Evolutionary conservation across 805 yeast species (phyloP), one percentile per base, ranked within the genome.

Genomic region (Yarrowia sp.): DNA sequence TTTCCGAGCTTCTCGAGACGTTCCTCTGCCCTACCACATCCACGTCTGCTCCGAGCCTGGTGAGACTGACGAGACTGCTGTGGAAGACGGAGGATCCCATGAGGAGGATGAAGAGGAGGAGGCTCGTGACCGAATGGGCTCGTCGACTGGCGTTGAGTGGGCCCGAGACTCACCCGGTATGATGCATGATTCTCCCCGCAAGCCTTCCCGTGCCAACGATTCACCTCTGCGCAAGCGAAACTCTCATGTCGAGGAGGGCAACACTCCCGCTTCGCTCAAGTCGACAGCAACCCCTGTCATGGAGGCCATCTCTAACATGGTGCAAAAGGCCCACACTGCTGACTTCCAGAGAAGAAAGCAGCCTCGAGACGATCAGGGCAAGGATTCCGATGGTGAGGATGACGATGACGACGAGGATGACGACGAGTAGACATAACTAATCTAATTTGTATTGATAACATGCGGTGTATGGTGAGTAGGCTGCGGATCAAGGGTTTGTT

Each of bases 1-100:
- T 44, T 88, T 86, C 73, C 81, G 96, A 66, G 98, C 97, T 0
- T 86, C 96, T 9, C 83, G 96, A 63, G 97, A 93, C 64, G 77
- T 90, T 9, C 89, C 93, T 1, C 75, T 93, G 61, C 99, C 99
- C 0, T 93, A 90, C 65, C 82, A 84, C 2, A 71, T 81, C 3
- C 78, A 71, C 53, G 68, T 32, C 65, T 68, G 42, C n/a, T 21
- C 36, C 16, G 46, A 39, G 18, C 38, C 61, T 6, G 36, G 36
- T 39, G 61, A 55, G 35, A 27, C 61, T 1, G 61, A 55, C 38
- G 36, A 33, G 36, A 42, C 38, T 7, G 35, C 62, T 31, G 38
- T 63, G 38, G 21, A 41, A 16, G 27, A 36, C 0, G 35, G 24
- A 31, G 38, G n/a, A 22, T 14, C 21, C 18, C 7, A 42, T 5